Evolutionary conservation across 371 early-diverging fungal species (phyloP).

Genomic region (Rhizomucor miehei): DNA sequence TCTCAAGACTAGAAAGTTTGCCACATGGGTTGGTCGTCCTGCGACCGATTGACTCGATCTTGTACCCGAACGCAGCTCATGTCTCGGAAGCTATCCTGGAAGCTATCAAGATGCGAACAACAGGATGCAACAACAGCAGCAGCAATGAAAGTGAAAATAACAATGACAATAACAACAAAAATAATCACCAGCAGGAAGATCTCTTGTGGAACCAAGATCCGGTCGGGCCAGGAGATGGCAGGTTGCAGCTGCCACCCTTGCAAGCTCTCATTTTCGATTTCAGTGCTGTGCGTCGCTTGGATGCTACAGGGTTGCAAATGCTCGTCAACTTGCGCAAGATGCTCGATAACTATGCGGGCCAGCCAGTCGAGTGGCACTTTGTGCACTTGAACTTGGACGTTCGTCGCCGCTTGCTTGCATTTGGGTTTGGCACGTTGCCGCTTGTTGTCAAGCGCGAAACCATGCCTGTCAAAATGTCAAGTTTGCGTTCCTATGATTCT

Average conservation of each 20-base stretch:
- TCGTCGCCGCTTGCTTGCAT: conserved; percentile 5
- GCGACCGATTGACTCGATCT: conserved; percentile 10
- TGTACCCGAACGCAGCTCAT: conserved; percentile 23
- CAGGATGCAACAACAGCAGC: not conserved
- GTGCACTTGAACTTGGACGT: conserved; percentile 2
- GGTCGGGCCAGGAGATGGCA: not conserved
- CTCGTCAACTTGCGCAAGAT: conserved; percentile 45
- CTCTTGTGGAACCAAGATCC: conserved; percentile 8
- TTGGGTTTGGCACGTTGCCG: conserved; percentile 12
- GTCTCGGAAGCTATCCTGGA: conserved; percentile 10
- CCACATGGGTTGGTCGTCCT: conserved; percentile 17
- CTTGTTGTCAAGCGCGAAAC: not conserved
- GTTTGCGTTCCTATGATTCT: too few species aligned
- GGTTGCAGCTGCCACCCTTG: conserved; percentile 41
- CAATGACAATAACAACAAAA: not conserved
- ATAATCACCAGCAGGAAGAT: not conserved
- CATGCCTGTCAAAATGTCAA: too few species aligned
- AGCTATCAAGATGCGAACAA: conserved; percentile 7
- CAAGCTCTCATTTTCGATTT: conserved; percentile 75
- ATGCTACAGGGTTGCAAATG: conserved; percentile 72
- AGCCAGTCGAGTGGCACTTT: conserved; percentile 25
- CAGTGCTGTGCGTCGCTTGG: conserved; percentile 65
- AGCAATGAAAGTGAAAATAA: not conserved
- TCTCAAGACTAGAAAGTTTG: not conserved
- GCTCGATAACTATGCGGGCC: conserved; percentile 25